Base-by-base conservation (phyloP, 2,329 filamentous ascomycete species). In the Diaporthe sp. region DNA sequence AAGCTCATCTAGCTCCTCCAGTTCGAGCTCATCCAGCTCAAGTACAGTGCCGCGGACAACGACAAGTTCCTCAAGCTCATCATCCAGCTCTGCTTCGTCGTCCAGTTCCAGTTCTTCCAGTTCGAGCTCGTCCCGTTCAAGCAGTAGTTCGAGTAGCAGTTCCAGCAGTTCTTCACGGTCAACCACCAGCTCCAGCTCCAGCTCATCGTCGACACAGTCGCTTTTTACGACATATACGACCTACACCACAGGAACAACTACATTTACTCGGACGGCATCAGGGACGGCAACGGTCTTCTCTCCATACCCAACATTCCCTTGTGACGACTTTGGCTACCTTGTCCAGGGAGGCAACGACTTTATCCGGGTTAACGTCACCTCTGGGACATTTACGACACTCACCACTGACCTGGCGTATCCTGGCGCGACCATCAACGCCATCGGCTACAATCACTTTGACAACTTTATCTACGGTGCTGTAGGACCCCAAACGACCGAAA, bases 391-490 rank as follows among this genome's bases (percentile, higher is more conserved):
- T 10, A 39, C 65, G 19, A 68, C 65, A 6, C 34, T 68, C 34
- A 68, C 65, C 9, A 5, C 46, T 55, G 49, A 70, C 49, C 31
- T 70, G 19, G 65, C 65, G 9, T 55, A 70, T 28, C 49, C 65
- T 25, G 46, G 46, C 13, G 65, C 65, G 9, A 70, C 65, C 4
- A 55, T 70, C n/a, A 70, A 70, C 13, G 65, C 65, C 1, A 55
- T 70, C 6, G 65, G 49, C 6, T 70, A 70, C 15, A 70, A 55
- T 12, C 22, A 12, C 15, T 53, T 39, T 17, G 65, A 70, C 65
- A 31, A 55, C 34, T 70, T 55, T 15, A 70, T 70, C 17, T 70
- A 70, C n/a, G 65, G 65, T 15, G 65, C 49, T n/a, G 49, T 55
- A 12, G 65, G 65, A 25, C 46, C 65, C 34, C 17, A n/a, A 37